phyloP scores from a whole-genome alignment of 306 rosid genomes.

The Vigna hirtella region DNA sequence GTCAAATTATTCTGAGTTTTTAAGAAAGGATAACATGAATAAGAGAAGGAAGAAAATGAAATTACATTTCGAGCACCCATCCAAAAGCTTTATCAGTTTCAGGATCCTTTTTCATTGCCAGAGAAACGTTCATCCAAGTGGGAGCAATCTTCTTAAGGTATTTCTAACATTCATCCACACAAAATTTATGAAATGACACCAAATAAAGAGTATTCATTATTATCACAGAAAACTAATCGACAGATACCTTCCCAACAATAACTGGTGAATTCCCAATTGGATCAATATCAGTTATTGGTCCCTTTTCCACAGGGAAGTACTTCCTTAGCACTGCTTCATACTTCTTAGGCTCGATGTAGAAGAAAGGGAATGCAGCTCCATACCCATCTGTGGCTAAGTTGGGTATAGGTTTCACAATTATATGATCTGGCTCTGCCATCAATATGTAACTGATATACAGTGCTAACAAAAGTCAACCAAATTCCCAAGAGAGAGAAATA shows the following conservation, averaged over 20 bases:
- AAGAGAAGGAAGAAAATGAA: slow-evolving; percentile 27
- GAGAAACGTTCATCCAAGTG: slow-evolving; percentile 98
- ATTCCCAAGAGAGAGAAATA: background rate
- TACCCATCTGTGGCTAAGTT: slow-evolving; percentile 83
- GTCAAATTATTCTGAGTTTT: slow-evolving; percentile 11
- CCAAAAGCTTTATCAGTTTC: slow-evolving; percentile 98
- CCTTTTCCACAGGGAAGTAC: slow-evolving; percentile 78
- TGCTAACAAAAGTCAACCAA: slow-evolving; percentile 41
- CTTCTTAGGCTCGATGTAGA: slow-evolving; percentile 92
- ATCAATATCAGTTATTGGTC: slow-evolving; percentile 83
- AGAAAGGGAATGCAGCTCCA: slow-evolving; percentile 98
- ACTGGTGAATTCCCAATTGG: slow-evolving; percentile 99
- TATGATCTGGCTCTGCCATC: slow-evolving; percentile 97
- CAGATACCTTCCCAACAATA: slow-evolving; percentile 85
- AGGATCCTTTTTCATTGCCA: slow-evolving; percentile 99
- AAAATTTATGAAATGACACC: slow-evolving; percentile 21
- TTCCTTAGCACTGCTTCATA: slow-evolving; percentile 78
- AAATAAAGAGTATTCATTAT: slow-evolving; percentile 28
- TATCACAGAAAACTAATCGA: slow-evolving; percentile 26
- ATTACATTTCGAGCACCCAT: slow-evolving; percentile 99
- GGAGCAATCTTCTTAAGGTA: slow-evolving; percentile 98
- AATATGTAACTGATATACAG: slow-evolving; percentile 75
- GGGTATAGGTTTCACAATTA: slow-evolving; percentile 95
- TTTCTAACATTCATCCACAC: slow-evolving; percentile 60
- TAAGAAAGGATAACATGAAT: slow-evolving; percentile 36